A percentile compares a stretch with the other conserved stretches of the same genome.
These are phyloP conservation scores for Podospora bellae-mahoneyi DNA, from an alignment of 495 filamentous ascomycete species.

Conservation along the genomic window DNA sequence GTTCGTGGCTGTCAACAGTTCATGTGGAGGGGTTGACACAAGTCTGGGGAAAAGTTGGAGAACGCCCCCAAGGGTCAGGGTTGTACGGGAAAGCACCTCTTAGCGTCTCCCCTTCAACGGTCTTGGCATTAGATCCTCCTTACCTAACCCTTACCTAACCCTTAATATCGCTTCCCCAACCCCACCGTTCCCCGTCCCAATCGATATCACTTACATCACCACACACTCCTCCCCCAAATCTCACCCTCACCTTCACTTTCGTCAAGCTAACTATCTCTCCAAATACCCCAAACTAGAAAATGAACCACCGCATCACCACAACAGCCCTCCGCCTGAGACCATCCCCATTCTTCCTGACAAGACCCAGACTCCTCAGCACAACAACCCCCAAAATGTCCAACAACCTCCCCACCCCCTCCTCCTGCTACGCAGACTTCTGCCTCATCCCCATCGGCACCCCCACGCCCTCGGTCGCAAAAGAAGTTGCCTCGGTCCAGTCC, in stretches of 20 bases:
- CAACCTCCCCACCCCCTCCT: conserved; percentile 57
- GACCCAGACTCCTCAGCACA: background rate
- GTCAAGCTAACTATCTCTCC: no score
- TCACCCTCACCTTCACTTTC: background rate
- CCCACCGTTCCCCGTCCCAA: no score
- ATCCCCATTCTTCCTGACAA: background rate
- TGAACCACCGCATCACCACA: background rate
- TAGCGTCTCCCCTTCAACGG: background rate
- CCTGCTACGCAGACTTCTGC: conserved; percentile 78
- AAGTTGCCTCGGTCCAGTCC: conserved; percentile 87
- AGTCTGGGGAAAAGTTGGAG: background rate
- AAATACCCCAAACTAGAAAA: background rate
- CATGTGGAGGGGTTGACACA: background rate
- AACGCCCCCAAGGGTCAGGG: background rate
- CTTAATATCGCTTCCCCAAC: no score
- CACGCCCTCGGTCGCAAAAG: conserved; percentile 75
- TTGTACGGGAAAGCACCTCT: background rate
- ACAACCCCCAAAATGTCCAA: conserved; percentile 32
- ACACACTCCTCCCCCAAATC: no score
- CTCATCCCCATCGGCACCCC: conserved; percentile 81
- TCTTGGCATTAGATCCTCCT: background rate
- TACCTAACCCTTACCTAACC: conserved; percentile 2
- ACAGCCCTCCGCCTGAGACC: background rate
- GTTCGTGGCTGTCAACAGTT: background rate
- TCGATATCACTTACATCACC: no score